Conservation (phyloP, 768 basidiomycete genomes). For the Rhizopogon salebrosus region DNA sequence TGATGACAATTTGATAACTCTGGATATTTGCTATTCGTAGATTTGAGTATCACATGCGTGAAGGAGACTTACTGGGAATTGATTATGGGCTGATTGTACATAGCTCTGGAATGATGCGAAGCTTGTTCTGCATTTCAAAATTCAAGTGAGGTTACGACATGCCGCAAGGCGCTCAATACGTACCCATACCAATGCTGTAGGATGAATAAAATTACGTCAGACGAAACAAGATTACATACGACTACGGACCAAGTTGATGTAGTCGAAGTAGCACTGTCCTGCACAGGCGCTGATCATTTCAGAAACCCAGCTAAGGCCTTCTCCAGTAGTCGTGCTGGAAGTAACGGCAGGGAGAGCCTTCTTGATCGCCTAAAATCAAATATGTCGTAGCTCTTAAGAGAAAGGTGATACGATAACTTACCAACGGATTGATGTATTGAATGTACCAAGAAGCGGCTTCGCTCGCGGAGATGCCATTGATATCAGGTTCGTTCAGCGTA, state of each 20-base stretch:
- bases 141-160: not conserved
- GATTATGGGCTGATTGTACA: conserved; percentile 19
- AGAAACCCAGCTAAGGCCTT: conserved; percentile 31
- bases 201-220: not conserved
- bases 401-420: conserved; percentile 8
- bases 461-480: conserved; percentile 22
- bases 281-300: conserved; percentile 30
- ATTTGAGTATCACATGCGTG: not conserved
- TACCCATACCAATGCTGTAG: conserved; percentile 27
- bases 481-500: conserved; percentile 33
- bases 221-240: not conserved
- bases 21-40: conserved; percentile 8
- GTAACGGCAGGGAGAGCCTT: conserved; percentile 34
- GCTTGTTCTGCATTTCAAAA: conserved; percentile 10
- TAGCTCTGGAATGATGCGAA: conserved; percentile 26
- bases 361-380: conserved; percentile 24
- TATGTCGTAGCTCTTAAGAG: not conserved
- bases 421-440: conserved; percentile 30
- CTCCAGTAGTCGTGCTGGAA: conserved; percentile 25
- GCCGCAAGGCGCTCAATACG: not conserved
- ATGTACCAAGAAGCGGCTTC: conserved; percentile 33
- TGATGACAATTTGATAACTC: conserved; percentile 22
- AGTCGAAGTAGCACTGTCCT: conserved; percentile 31
- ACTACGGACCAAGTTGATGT: conserved; percentile 27
- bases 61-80: conserved; percentile 21